Base-by-base conservation (phyloP, 495 filamentous ascomycete genomes). In the Acidiella bohemica region DNA sequence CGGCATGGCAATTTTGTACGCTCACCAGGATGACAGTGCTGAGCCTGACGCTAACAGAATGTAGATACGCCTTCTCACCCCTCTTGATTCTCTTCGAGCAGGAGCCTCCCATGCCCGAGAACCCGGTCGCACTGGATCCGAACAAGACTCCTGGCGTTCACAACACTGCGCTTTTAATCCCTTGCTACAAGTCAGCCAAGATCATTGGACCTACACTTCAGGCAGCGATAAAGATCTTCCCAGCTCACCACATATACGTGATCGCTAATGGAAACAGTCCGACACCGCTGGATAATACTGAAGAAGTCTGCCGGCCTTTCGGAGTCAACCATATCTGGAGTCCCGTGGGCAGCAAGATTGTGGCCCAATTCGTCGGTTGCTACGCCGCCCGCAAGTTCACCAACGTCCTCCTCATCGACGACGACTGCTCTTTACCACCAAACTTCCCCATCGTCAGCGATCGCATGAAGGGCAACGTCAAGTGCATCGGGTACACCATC, bases 281-380 rank as follows among this genome's bases (percentile, higher is more conserved):
- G 8, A 42, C 37, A 10, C 50, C 53, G 12, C 43, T 50, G 8
- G 49, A 53, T 47, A 35, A 55, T 16, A 53, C 46, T 25, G 46
- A 67, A 29, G 60, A 61, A n/a, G 58, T 70, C 23, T 67, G 64
- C 20, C 13, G 12, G 17, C 28, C 24, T 18, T 47, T 40, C 25
- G 46, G 42, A 34, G 44, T 58, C 19, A 48, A 54, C 29, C 48
- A 58, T 27, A 46, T 54, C 28, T 58, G 55, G 55, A 51, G 44
- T 4, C 55, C 55, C 0, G 44, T 59, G 27, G 61, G 62, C 4
- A 62, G 57, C 0, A 67, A 70, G 34, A 60, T 65, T 35, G 55
- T 64, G 8, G 66, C 66, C 6, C 58, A 68, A 33, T 66, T 68
- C 36, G 64, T 67, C 8, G 66, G 66, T 14, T 61, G 57, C 39